Conservation (phyloP, 352 stramenopile genomes). For the Phytophthora niederhauseri region DNA sequence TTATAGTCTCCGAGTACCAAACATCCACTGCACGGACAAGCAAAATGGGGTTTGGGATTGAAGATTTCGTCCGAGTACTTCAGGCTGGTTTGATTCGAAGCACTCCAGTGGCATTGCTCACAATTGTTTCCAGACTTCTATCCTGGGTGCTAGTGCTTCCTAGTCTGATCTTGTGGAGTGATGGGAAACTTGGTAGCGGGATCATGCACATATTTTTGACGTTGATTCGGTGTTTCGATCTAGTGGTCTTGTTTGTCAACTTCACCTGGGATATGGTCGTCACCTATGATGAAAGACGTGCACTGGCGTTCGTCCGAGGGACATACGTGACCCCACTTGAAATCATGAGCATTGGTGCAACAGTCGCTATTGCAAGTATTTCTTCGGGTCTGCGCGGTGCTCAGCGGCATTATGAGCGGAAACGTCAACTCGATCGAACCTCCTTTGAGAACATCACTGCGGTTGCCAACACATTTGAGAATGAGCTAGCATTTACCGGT, state of each 20-base stretch:
- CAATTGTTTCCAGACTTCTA: constrained; percentile 44
- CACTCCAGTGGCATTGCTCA: constrained; percentile 39
- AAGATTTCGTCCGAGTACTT: constrained; percentile 47
- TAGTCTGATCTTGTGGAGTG: constrained; percentile 34
- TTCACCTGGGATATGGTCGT: constrained; percentile 43
- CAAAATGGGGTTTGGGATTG: constrained; percentile 38
- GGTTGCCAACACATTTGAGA: constrained; percentile 39
- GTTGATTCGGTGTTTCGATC: constrained; percentile 40
- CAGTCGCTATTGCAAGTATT: constrained; percentile 14
- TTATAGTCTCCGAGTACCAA: constrained; percentile 23
- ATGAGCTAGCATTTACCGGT: constrained; percentile 18
- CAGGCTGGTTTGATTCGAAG: constrained; percentile 47
- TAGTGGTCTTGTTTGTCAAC: constrained; percentile 48
- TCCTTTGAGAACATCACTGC: constrained; percentile 29
- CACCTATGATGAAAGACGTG: constrained; percentile 28
- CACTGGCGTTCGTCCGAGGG: constrained; percentile 29
- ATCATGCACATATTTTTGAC: constrained; percentile 42
- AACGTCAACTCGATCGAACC: constrained; percentile 25
- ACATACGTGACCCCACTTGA: constrained; percentile 45
- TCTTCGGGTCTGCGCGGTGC: constrained; percentile 4
- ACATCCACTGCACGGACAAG: constrained; percentile 27
- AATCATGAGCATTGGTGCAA: constrained; percentile 32
- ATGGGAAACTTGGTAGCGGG: constrained; percentile 29
- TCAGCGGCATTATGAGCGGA: constrained; percentile 18
- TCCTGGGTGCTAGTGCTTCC: constrained; percentile 62